Evolutionary conservation across 2,329 filamentous ascomycete species (phyloP).

Genomic region (Colletotrichum euphorbiae): DNA sequence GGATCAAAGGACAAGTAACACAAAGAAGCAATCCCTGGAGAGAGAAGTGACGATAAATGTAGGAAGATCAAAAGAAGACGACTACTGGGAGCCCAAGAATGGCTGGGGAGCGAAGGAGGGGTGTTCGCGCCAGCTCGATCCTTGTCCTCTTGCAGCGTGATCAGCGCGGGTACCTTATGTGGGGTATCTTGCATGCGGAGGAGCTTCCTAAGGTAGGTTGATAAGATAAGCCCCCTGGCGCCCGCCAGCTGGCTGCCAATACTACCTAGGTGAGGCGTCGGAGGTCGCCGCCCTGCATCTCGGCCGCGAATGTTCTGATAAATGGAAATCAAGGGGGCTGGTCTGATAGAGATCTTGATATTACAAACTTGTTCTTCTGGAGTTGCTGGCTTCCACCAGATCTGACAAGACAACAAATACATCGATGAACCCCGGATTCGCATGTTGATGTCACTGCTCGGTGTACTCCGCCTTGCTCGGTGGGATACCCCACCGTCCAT

Average conservation of each 20-base stretch:
- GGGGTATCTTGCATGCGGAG: slow-evolving; percentile 35
- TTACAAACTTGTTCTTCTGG: slow-evolving; percentile 30
- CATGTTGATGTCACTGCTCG: slow-evolving; percentile 21
- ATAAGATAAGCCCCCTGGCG: slow-evolving; percentile 33
- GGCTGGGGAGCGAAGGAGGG: slow-evolving; percentile 30
- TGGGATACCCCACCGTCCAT: background rate
- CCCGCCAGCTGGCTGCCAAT: background rate
- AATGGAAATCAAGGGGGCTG: slow-evolving; percentile 7
- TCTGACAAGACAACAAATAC: background rate
- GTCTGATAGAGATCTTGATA: background rate
- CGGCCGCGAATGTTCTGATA: background rate
- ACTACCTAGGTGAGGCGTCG: slow-evolving; percentile 30
- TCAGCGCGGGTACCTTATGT: slow-evolving; percentile 35
- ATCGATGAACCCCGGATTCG: background rate
- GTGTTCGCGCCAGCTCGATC: slow-evolving; percentile 28
- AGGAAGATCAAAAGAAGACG: slow-evolving; percentile 29
- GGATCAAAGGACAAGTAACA: background rate
- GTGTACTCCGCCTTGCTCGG: slow-evolving; percentile 32
- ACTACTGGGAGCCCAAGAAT: slow-evolving; percentile 1
- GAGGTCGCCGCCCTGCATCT: slow-evolving; percentile 33
- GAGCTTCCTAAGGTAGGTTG: slow-evolving; percentile 17
- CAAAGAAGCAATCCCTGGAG: background rate
- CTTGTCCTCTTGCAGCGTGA: slow-evolving; percentile 40
- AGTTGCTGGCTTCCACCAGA: background rate
- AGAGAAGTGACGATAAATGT: background rate